Base-by-base conservation (phyloP, 495 filamentous ascomycete genomes). In the Penicillium dipodomyicola region DNA sequence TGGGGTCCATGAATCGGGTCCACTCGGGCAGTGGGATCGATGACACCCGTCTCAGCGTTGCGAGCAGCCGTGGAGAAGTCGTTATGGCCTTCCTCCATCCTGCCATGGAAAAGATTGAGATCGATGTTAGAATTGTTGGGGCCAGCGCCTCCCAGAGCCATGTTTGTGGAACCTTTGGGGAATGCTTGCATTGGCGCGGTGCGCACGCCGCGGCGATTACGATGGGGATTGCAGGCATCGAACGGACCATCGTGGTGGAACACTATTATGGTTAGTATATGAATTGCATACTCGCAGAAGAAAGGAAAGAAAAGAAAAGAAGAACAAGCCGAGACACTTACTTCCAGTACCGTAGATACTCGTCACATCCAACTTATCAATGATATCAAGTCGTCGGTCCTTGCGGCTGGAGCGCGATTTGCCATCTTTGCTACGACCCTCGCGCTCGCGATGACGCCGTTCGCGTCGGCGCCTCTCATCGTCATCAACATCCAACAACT, bases 231-330 rank as follows among this genome's bases (percentile, higher is more conserved):
- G 72, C 92, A 94, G 15, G 95, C 95, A 74, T 99, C 95, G 64
- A 96, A 99, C 9, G 95, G 95, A 23, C 95, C 95, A 68, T 99
- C 95, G 68, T 99, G 95, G 58, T 99, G 95, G 73, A 99, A 96
- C 68, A 97, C 93, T 96, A 57, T 29, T 30, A 17, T 32, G 22
- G 20, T 67, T 20, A 67, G 57, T 15, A 61, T 15, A 61, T 9
- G 17, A 54, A 14, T 22, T 23, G 4, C 5, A 9, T 5, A 9
- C 5, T 51, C 3, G 37, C 4, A 8, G 25, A 37, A 39, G 15
- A 25, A 15, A 20, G 6, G 11, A 5, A 8, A 4, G 0, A 5
- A 17, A 30, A 5, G 12, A 15, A 46, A 44, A 0, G 1, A 4
- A 19, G 20, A 20, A 44, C 17, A 29, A 29, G 7, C 25, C 45